Conservation (phyloP, 2,329 filamentous ascomycete genomes). For the Pseudocercospora eumusae region DNA sequence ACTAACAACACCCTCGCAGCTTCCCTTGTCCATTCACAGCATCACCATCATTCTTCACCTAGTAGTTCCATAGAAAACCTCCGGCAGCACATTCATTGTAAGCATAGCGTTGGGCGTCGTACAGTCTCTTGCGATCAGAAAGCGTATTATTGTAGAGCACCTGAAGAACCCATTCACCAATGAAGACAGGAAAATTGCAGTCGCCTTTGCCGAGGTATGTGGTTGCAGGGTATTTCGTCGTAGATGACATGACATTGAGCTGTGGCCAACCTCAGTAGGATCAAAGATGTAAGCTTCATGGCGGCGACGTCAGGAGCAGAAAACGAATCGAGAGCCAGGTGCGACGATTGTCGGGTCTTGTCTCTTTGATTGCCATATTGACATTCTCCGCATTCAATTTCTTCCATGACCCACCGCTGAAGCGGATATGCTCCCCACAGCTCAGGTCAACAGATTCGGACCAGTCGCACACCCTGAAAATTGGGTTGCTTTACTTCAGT, state of each 20-base stretch:
- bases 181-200: slow-evolving; percentile 39
- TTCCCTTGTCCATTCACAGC: slow-evolving; percentile 19
- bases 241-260: background rate
- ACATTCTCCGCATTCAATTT: background rate
- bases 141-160: slow-evolving; percentile 40
- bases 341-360: too few relatives aligned
- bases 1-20: slow-evolving; percentile 7
- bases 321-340: background rate
- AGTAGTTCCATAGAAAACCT: slow-evolving; percentile 26
- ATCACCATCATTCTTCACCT: slow-evolving; percentile 8
- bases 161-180: slow-evolving; percentile 43
- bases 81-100: slow-evolving; percentile 39
- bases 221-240: too few relatives aligned
- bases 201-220: slow-evolving; percentile 21
- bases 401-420: background rate
- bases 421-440: too few relatives aligned
- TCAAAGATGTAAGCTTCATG: slow-evolving; percentile 3
- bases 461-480: background rate
- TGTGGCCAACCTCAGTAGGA: slow-evolving; percentile 11
- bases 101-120: slow-evolving; percentile 40
- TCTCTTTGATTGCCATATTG: background rate
- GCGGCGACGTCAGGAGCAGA: background rate
- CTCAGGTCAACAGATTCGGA: too few relatives aligned
- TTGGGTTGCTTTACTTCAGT: background rate
- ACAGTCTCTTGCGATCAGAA: slow-evolving; percentile 33